A percentile compares a stretch with the other conserved stretches of the same genome.
Evolutionary conservation across 768 basidiomycete genomes (phyloP).

Genomic region (Lentinula sp.): DNA sequence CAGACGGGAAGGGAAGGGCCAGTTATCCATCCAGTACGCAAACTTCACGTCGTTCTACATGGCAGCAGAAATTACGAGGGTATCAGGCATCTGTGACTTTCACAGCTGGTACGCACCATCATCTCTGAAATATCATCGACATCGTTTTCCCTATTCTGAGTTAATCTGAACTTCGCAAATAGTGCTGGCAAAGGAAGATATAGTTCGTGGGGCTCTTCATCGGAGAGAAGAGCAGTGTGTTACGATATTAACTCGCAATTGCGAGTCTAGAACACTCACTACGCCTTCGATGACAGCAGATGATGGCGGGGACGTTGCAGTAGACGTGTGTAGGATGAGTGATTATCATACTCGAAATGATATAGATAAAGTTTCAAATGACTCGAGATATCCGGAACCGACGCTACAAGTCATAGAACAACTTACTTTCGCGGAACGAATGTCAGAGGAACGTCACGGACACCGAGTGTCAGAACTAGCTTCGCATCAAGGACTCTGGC

Average conservation of each 20-base stretch:
- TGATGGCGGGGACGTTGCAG: neutral
- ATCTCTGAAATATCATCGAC: constrained; percentile 6
- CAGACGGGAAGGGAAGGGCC: constrained; percentile 7
- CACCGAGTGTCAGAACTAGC: constrained; percentile 26
- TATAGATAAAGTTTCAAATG: too few relatives aligned
- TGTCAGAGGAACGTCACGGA: constrained; percentile 9
- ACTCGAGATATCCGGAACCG: neutral
- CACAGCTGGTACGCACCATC: constrained; percentile 6
- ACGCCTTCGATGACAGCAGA: neutral
- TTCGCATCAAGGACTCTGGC: constrained; percentile 29
- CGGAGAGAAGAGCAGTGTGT: constrained; percentile 11
- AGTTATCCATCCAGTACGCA: constrained; percentile 8
- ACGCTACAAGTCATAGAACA: too few relatives aligned
- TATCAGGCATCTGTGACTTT: neutral
- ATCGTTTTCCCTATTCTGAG: constrained; percentile 10
- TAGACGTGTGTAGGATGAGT: neutral
- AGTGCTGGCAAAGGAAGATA: constrained; percentile 11
- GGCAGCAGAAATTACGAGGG: neutral
- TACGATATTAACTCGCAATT: neutral
- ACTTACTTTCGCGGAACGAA: constrained; percentile 5
- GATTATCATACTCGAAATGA: too few relatives aligned
- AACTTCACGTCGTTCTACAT: constrained; percentile 12
- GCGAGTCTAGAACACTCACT: neutral
- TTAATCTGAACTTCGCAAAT: constrained; percentile 8
- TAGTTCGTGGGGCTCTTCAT: constrained; percentile 4